Conservation (phyloP, 306 rosid genomes). For the Quercus aquifolioides region DNA sequence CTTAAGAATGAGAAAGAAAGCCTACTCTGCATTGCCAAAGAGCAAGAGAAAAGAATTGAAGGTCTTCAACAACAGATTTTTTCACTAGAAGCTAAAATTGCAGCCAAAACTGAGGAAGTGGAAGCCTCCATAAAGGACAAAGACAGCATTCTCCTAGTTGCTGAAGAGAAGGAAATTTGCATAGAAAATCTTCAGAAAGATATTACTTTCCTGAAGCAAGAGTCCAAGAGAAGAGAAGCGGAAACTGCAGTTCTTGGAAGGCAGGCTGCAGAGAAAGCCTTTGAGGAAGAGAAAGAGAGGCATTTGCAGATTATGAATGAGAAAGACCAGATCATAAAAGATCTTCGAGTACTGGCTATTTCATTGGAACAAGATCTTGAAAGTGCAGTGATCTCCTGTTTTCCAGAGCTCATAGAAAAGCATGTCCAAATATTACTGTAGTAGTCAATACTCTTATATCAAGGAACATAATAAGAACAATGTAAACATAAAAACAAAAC, state of each 20-base stretch:
- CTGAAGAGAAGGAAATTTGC: conserved; percentile 42
- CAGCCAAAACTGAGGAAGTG: too few relatives aligned
- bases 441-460: too few relatives aligned
- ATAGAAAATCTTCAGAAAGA: conserved; percentile 43
- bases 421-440: too few relatives aligned
- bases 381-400: too few relatives aligned
- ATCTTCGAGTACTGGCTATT: conserved; percentile 28
- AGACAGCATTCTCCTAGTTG: conserved; percentile 28
- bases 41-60: too few relatives aligned
- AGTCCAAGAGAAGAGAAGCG: conserved; percentile 40
- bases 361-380: conserved; percentile 39
- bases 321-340: conserved; percentile 32
- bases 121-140: conserved; percentile 21
- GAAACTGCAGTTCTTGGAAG: conserved; percentile 39
- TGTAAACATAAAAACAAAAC: too few relatives aligned
- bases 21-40: conserved; percentile 18
- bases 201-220: conserved; percentile 30
- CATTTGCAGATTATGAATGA: conserved; percentile 33
- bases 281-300: conserved; percentile 35
- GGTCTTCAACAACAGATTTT: too few relatives aligned
- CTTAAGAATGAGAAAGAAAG: conserved; percentile 41
- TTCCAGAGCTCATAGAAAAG: too few relatives aligned
- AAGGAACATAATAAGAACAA: too few relatives aligned
- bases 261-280: conserved; percentile 37
- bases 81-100: too few relatives aligned